Conservation (phyloP, 805 yeast genomes). For the Yarrowia sp. region DNA sequence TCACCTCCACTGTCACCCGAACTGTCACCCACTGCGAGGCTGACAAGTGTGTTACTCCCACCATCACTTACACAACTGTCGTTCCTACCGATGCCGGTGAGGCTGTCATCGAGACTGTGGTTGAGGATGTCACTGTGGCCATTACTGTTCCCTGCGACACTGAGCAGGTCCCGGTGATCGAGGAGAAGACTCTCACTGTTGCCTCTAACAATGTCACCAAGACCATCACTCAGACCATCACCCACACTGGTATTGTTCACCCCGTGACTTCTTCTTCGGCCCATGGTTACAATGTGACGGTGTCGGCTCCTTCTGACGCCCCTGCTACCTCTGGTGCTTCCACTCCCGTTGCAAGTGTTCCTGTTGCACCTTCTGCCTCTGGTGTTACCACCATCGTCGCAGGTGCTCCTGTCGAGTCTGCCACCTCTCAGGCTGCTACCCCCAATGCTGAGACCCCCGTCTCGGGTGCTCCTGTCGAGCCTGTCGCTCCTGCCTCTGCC, state of each 20-base stretch:
- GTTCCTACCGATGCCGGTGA: neutral
- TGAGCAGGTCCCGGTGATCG: slow-evolving; percentile 38
- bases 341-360: too few relatives aligned
- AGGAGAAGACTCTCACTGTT: neutral
- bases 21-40: slow-evolving; percentile 61
- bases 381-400: neutral
- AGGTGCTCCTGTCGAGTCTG: too few relatives aligned
- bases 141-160: slow-evolving; percentile 63
- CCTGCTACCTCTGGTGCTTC: neutral
- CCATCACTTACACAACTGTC: slow-evolving; percentile 72
- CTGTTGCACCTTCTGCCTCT: too few relatives aligned
- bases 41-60: slow-evolving; percentile 71
- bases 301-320: too few relatives aligned
- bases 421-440: too few relatives aligned
- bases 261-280: neutral
- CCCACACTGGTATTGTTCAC: neutral
- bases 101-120: slow-evolving; percentile 68
- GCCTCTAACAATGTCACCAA: neutral
- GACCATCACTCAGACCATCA: neutral
- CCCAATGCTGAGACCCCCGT: too few relatives aligned
- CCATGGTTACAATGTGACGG: too few relatives aligned
- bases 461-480: too few relatives aligned
- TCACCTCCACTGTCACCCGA: slow-evolving; percentile 87
- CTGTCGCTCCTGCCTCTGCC: too few relatives aligned
- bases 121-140: slow-evolving; percentile 52